These are phyloP conservation scores for Stellera chamaejasme DNA, from an alignment of 345 rosid species.

Conservation along the genomic window DNA sequence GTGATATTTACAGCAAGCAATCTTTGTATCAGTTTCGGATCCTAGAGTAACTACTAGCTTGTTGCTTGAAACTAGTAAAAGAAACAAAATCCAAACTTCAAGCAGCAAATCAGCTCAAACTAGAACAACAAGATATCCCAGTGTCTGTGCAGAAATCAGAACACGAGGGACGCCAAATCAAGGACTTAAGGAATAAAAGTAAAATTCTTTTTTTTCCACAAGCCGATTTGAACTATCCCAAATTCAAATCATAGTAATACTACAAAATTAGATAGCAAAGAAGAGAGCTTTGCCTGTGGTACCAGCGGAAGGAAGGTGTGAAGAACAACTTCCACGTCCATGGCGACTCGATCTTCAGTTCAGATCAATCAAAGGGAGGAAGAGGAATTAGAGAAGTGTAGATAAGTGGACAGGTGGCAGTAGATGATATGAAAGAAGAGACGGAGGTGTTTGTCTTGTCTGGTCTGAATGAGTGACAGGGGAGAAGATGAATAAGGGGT, in stretches of 20 bases:
- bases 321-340: background rate
- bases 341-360: background rate
- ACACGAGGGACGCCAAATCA: too few relatives aligned
- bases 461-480: background rate
- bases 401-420: background rate
- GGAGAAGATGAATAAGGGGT: background rate
- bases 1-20: too few relatives aligned
- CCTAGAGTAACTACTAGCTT: too few relatives aligned
- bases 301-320: background rate
- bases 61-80: too few relatives aligned
- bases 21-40: too few relatives aligned
- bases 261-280: background rate
- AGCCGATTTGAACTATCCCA: background rate
- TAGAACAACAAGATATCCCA: too few relatives aligned
- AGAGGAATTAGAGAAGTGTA: background rate
- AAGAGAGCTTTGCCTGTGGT: slow-evolving; percentile 5
- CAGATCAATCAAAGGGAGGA: background rate
- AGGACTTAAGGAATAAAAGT: too few relatives aligned
- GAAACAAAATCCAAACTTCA: too few relatives aligned
- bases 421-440: background rate
- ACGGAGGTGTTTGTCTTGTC: background rate
- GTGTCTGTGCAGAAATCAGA: too few relatives aligned
- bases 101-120: too few relatives aligned
- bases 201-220: background rate
- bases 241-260: background rate